Percentiles rank a stretch among this genome's conserved stretches.
These are phyloP conservation scores for Rubroshorea leprosula DNA, from an alignment of 345 rosid species.

Conservation along the genomic window DNA sequence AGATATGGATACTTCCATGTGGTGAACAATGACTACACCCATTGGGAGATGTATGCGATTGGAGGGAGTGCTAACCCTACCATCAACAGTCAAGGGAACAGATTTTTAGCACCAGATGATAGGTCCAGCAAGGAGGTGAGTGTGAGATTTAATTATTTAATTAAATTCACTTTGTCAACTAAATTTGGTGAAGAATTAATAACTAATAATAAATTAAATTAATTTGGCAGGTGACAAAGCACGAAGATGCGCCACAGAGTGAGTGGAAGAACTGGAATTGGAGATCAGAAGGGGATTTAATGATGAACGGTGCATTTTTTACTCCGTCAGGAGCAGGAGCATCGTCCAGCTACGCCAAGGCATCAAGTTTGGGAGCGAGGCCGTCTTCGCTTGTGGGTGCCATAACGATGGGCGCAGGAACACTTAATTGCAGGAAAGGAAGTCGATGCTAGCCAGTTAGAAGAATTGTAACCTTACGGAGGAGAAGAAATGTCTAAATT, in stretches of 20 bases:
- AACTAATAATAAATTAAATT: background rate
- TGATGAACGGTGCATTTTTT: slow-evolving; percentile 75
- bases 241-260: slow-evolving; percentile 61
- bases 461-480: background rate
- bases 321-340: slow-evolving; percentile 56
- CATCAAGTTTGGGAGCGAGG: slow-evolving; percentile 72
- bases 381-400: slow-evolving; percentile 65
- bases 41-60: slow-evolving; percentile 90
- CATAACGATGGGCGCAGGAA: slow-evolving; percentile 48
- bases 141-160: background rate
- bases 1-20: slow-evolving; percentile 84
- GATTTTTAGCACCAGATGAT: slow-evolving; percentile 55
- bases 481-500: slow-evolving; percentile 16
- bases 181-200: too few relatives aligned
- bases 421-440: slow-evolving; percentile 58
- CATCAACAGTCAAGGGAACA: slow-evolving; percentile 83
- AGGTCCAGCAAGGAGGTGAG: slow-evolving; percentile 63
- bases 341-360: slow-evolving; percentile 67
- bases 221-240: slow-evolving; percentile 54
- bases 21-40: slow-evolving; percentile 88
- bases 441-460: slow-evolving; percentile 42
- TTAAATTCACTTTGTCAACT: too few relatives aligned
- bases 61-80: slow-evolving; percentile 84
- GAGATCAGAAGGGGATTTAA: slow-evolving; percentile 69
- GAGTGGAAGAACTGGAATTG: slow-evolving; percentile 77